phyloP scores from a whole-genome alignment of 1,284 basidiomycete species.

The Cutaneotrichosporon cutaneum region DNA sequence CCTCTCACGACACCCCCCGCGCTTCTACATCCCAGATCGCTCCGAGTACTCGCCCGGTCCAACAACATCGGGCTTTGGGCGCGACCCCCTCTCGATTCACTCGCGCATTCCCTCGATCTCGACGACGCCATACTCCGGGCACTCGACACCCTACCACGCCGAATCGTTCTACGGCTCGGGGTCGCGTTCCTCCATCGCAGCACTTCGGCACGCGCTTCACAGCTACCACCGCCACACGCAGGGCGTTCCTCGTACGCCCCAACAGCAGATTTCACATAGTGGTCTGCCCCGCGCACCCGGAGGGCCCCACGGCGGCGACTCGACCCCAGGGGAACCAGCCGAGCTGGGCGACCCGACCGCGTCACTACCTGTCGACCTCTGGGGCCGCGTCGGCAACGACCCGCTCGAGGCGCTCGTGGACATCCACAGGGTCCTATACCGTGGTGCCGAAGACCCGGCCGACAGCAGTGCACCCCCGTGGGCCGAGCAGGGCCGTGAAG shows the following conservation, averaged over 20 bases:
- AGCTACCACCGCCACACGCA: conserved; percentile 20
- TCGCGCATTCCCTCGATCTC: conserved; percentile 21
- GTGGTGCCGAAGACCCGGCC: conserved; percentile 35
- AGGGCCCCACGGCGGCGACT: neutral
- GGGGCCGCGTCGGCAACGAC: conserved; percentile 16
- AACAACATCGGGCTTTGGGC: conserved; percentile 10
- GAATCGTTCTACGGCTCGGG: conserved; percentile 18
- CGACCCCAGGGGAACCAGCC: conserved; percentile 4
- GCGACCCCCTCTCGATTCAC: conserved; percentile 20
- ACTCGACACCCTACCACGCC: conserved; percentile 18
- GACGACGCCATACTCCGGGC: conserved; percentile 13
- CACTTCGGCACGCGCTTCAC: conserved; percentile 27
- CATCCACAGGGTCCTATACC: conserved; percentile 47
- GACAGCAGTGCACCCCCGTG: conserved; percentile 20
- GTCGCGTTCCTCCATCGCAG: conserved; percentile 23
- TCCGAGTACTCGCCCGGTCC: conserved; percentile 19
- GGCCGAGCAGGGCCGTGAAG: conserved; percentile 35
- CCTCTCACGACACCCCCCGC: conserved; percentile 25
- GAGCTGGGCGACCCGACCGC: conserved; percentile 9
- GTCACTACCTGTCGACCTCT: conserved; percentile 11
- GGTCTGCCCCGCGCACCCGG: neutral
- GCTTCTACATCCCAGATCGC: conserved; percentile 31
- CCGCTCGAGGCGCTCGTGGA: conserved; percentile 45
- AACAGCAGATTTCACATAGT: conserved; percentile 3
- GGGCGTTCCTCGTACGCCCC: conserved; percentile 7